These are phyloP conservation scores for Pseudovirgaria hyperparasitica DNA, from an alignment of 2,329 filamentous ascomycete genomes.

Conservation along the genomic window DNA sequence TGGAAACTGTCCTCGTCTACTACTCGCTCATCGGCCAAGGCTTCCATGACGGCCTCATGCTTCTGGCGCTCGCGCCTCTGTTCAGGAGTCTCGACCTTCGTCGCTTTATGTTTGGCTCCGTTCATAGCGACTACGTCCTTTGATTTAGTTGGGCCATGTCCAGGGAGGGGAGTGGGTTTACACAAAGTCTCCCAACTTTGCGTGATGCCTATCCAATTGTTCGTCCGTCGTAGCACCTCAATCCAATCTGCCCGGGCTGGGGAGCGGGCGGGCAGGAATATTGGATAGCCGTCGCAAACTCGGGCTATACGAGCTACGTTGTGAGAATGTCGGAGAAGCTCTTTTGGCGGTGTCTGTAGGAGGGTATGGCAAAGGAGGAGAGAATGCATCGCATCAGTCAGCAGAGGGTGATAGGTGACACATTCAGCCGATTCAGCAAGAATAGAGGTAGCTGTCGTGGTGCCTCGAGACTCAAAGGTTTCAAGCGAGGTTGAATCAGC, in stretches of 20 bases:
- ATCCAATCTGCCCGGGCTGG: constrained; percentile 70
- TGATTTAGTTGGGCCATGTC: too few relatives aligned
- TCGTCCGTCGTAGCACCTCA: constrained; percentile 53
- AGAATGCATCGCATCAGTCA: constrained; percentile 67
- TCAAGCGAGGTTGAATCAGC: constrained; percentile 20
- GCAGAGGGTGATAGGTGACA: constrained; percentile 68
- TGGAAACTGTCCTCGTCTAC: constrained; percentile 55
- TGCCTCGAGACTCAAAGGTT: constrained; percentile 14
- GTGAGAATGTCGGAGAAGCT: constrained; percentile 66
- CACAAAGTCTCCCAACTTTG: constrained; percentile 62
- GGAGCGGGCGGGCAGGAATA: constrained; percentile 61
- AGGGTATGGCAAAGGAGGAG: constrained; percentile 69
- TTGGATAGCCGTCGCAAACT: constrained; percentile 65
- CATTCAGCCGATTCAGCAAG: constrained; percentile 43
- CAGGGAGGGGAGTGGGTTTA: constrained; percentile 29
- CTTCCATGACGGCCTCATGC: constrained; percentile 54
- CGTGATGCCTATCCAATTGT: constrained; percentile 56
- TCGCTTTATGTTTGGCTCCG: not conserved
- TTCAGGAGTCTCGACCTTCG: constrained; percentile 32
- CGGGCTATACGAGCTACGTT: constrained; percentile 67
- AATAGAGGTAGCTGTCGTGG: constrained; percentile 20
- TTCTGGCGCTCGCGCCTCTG: constrained; percentile 47
- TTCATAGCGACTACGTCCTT: constrained; percentile 1
- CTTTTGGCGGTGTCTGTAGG: constrained; percentile 63
- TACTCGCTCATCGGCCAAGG: constrained; percentile 54